Evolutionary conservation across 2,329 filamentous ascomycete genomes (phyloP).

Genomic region (Fusarium albidum): DNA sequence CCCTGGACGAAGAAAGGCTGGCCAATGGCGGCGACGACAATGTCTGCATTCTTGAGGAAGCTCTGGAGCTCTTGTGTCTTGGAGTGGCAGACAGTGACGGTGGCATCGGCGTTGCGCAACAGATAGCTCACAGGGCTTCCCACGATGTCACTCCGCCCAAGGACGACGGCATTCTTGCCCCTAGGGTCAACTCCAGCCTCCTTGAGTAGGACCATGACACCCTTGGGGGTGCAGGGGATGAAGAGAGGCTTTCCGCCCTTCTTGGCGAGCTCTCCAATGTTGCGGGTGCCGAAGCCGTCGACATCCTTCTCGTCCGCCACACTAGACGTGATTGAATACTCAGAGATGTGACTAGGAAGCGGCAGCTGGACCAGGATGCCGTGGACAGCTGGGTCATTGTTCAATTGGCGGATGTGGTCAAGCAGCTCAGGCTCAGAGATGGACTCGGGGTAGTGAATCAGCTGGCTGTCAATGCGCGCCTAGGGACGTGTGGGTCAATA

Average conservation of each 20-base stretch:
- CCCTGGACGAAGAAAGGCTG: constrained; percentile 88
- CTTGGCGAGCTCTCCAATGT: constrained; percentile 98
- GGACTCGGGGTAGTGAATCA: constrained; percentile 83
- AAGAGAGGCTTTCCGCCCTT: constrained; percentile 89
- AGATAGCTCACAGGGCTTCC: constrained; percentile 97
- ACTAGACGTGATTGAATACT: constrained; percentile 88
- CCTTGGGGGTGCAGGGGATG: constrained; percentile 94
- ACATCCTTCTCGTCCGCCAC: constrained; percentile 97
- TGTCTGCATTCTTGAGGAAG: constrained; percentile 83
- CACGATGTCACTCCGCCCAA: constrained; percentile 96
- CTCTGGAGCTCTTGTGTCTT: constrained; percentile 78
- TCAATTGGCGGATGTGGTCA: constrained; percentile 80
- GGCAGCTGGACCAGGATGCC: constrained; percentile 95
- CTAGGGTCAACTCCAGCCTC: constrained; percentile 83
- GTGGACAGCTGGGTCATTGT: constrained; percentile 86
- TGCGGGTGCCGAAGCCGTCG: constrained; percentile 91
- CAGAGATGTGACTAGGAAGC: constrained; percentile 86
- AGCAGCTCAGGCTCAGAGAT: constrained; percentile 88
- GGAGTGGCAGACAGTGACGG: constrained; percentile 95
- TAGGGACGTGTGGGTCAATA: constrained; percentile 44
- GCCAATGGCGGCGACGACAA: constrained; percentile 92
- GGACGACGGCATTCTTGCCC: constrained; percentile 93
- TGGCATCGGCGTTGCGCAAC: constrained; percentile 93
- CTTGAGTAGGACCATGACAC: constrained; percentile 90
- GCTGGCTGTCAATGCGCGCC: constrained; percentile 89